Conservation (phyloP, 1,284 basidiomycete genomes). For the Cutaneotrichosporon sp. region DNA sequence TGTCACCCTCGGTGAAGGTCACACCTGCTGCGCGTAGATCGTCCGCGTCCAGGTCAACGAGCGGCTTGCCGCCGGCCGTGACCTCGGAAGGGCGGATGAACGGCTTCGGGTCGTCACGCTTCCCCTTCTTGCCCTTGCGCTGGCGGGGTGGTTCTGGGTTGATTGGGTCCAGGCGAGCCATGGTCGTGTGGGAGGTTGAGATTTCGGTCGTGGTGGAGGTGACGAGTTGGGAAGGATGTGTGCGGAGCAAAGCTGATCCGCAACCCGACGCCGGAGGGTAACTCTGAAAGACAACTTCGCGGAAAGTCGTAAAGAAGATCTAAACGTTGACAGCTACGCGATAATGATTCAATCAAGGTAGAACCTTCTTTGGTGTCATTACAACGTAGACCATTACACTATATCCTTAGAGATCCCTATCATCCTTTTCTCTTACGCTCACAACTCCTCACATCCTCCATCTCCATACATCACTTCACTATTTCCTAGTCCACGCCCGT, state of each 20-base stretch:
- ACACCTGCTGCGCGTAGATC: constrained; percentile 26
- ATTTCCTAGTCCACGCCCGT: too few species aligned
- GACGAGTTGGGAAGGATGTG: neutral
- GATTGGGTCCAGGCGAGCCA: constrained; percentile 1
- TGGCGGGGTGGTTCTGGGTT: neutral
- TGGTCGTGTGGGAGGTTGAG: neutral
- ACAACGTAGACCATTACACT: too few species aligned
- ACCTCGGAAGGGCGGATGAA: constrained; percentile 5
- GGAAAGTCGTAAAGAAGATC: too few species aligned
- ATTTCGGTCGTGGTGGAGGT: neutral
- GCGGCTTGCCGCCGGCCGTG: constrained; percentile 15
- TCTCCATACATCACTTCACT: neutral
- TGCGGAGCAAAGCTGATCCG: neutral
- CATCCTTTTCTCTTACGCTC: too few species aligned
- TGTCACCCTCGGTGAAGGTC: constrained; percentile 16
- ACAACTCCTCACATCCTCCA: neutral
- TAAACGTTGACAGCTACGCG: too few species aligned
- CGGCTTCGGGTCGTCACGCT: neutral
- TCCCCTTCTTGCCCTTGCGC: constrained; percentile 1
- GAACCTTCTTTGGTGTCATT: too few species aligned
- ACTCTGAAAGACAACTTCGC: too few species aligned
- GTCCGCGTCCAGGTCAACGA: constrained; percentile 22
- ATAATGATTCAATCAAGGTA: too few species aligned
- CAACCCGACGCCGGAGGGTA: too few species aligned
- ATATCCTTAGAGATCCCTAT: too few species aligned